Conservation (phyloP, 768 basidiomycete species). For the Psilocybe sp. region DNA sequence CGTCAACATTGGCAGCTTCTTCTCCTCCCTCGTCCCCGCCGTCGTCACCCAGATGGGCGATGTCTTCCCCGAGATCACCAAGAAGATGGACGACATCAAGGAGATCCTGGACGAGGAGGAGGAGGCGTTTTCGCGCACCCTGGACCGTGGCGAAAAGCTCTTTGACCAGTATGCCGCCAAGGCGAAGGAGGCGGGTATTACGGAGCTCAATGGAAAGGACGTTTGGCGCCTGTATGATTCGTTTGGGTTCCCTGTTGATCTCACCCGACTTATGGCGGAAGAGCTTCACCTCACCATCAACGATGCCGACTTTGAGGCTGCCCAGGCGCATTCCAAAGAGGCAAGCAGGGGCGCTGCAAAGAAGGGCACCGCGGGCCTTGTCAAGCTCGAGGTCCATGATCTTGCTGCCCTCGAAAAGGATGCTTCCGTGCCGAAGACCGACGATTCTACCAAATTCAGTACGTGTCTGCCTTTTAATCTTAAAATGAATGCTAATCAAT, state of each 20-base stretch:
- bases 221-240: conserved; percentile 98
- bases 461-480: conserved; percentile 24
- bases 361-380: conserved; percentile 59
- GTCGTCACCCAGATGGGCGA: conserved; percentile 86
- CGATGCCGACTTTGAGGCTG: conserved; percentile 84
- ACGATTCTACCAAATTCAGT: conserved; percentile 93
- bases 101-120: conserved; percentile 98
- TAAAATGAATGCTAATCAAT: not conserved
- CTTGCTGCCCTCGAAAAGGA: conserved; percentile 84
- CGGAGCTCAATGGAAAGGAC: conserved; percentile 81
- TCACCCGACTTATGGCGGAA: conserved; percentile 96
- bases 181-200: conserved; percentile 59
- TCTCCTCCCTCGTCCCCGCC: conserved; percentile 87
- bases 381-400: conserved; percentile 96
- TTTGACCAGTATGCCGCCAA: conserved; percentile 84
- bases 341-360: conserved; percentile 85
- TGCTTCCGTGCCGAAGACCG: conserved; percentile 77
- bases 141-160: conserved; percentile 94
- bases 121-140: conserved; percentile 93
- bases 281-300: conserved; percentile 85
- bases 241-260: conserved; percentile 95
- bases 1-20: conserved; percentile 91
- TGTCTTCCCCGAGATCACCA: conserved; percentile 91
- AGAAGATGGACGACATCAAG: conserved; percentile 77
- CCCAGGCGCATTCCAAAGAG: conserved; percentile 84